phyloP scores from a whole-genome alignment of 345 rosid genomes.

The Xanthoceras sorbifolium region DNA sequence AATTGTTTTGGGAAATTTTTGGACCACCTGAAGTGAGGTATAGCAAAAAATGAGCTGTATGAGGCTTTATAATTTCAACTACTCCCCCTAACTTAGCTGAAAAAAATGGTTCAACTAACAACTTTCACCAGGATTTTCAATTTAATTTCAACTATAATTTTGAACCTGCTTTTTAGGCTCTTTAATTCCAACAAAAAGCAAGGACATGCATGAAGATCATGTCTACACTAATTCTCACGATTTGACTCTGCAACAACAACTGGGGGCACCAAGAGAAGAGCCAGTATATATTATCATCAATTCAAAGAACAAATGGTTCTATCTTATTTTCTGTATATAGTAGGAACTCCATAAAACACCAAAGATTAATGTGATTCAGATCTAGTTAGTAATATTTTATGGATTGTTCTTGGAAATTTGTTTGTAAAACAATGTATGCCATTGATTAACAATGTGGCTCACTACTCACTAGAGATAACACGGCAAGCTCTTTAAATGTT shows the following conservation, averaged over 20 bases:
- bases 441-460: too few species aligned
- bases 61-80: conserved; percentile 15
- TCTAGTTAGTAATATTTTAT: not conserved
- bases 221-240: not conserved
- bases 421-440: too few species aligned
- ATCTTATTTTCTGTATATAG: not conserved
- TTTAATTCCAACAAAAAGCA: conserved; percentile 27
- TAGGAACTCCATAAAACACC: not conserved
- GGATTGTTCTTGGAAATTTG: not conserved
- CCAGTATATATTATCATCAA: not conserved
- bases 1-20: not conserved
- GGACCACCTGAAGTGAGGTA: conserved; percentile 12
- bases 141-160: conserved; percentile 5
- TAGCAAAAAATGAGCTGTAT: not conserved
- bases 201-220: not conserved
- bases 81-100: conserved; percentile 17
- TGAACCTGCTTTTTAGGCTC: conserved; percentile 33
- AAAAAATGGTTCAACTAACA: conserved; percentile 27
- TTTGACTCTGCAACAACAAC: conserved; percentile 1
- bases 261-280: not conserved
- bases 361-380: not conserved
- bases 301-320: too few species aligned
- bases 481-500: too few species aligned
- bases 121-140: conserved; percentile 10
- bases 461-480: too few species aligned